Conservation (phyloP, 768 basidiomycete genomes). For the Trametes cinnabarina region DNA sequence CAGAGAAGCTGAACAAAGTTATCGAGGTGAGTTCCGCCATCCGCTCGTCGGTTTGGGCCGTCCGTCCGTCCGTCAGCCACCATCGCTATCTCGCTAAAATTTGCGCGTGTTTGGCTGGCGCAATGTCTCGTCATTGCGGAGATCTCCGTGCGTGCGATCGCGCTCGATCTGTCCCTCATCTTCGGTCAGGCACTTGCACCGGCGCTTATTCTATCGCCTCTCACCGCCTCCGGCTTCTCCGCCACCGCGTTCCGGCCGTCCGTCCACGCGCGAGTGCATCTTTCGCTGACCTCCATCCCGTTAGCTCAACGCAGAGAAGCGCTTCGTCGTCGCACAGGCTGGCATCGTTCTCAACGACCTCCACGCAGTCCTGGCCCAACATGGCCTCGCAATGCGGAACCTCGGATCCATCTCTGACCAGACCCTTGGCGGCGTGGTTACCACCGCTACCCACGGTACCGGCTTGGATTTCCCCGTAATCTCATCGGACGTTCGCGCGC, state of each 20-base stretch:
- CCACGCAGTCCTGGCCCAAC: slow-evolving; percentile 60
- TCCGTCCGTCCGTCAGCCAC: slow-evolving; percentile 4
- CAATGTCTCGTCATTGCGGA: slow-evolving; percentile 23
- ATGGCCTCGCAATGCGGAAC: slow-evolving; percentile 83
- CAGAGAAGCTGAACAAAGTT: slow-evolving; percentile 66
- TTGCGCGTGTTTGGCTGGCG: slow-evolving; percentile 13
- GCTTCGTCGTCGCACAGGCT: slow-evolving; percentile 67
- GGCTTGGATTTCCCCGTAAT: slow-evolving; percentile 79
- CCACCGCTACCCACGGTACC: slow-evolving; percentile 94
- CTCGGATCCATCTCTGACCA: slow-evolving; percentile 97
- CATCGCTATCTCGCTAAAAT: slow-evolving; percentile 21
- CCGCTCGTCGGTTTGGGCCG: neutral
- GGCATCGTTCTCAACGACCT: slow-evolving; percentile 78
- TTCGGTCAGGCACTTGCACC: slow-evolving; percentile 11
- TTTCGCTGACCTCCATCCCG: neutral
- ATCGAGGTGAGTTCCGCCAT: slow-evolving; percentile 61
- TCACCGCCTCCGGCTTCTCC: neutral
- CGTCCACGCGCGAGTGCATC: neutral
- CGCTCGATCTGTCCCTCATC: slow-evolving; percentile 1
- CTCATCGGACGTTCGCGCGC: slow-evolving; percentile 73
- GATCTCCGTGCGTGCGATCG: slow-evolving; percentile 20
- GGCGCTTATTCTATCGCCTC: neutral
- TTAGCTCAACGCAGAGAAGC: slow-evolving; percentile 69
- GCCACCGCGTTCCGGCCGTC: neutral
- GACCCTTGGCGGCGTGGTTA: slow-evolving; percentile 86